Base-by-base conservation (phyloP, 2,329 filamentous ascomycete genomes). In the Microcera coccophila region DNA sequence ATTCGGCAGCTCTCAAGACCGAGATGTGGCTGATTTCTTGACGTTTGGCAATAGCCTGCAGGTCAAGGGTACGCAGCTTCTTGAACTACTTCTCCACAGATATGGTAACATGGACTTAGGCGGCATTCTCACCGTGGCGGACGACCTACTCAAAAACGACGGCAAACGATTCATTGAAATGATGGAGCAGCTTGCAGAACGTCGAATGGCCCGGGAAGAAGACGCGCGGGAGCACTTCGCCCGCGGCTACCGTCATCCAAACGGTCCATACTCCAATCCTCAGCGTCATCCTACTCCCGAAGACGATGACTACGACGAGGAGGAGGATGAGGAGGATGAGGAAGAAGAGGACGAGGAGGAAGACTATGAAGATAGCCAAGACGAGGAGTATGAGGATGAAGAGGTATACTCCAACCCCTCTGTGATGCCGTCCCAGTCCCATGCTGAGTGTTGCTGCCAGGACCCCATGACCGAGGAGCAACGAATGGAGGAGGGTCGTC, bases 81-180 rank as follows among this genome's bases (percentile, higher is more conserved):
- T 68, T 63, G 65, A 70, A 60, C 67, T 62, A 62, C 62, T 68
- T 58, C 62, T 68, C 52, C 62, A 54, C 64, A 63, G 60, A 64
- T 64, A 68, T 71, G 68, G 66, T 71, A 70, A 70, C 67, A 67
- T 67, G 65, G 66, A 68, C 61, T 67, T 78, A 89, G 90, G 93
- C 74, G 94, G 93, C 64, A 96, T 98, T 68, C 82, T 98, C 65
- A 98, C 93, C 54, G 93, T 98, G 62, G 93, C 93, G 66, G 93
- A 98, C 74, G 93, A 98, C 70, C 77, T 98, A 53, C 79, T 98
- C 51, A 97, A 97, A 69, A 98, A 98, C 69, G 93, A 98, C 68
- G 93, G 93, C 60, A 95, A 95, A 69, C 95, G 95, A 63, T 98
- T 98, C 72, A 98, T 98, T 68, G 93, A 98, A 66, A 98, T 98